Evolutionary conservation across 1,139 yeast species (phyloP), one percentile per base, ranked within the genome.

Genomic region (Zygosaccharomyces pseudobailii): DNA sequence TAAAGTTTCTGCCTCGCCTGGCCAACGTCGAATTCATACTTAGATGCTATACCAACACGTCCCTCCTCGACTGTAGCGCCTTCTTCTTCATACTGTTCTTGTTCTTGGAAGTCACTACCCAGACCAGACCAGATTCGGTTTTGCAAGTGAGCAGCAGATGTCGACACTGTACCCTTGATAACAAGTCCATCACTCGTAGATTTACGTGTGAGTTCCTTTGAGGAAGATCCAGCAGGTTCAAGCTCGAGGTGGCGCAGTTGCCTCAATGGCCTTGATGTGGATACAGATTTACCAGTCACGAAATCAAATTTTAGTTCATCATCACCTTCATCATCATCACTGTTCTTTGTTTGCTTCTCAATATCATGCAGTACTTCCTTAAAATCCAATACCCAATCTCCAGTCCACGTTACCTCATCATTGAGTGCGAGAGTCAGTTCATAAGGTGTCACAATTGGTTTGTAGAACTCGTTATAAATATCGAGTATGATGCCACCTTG

Each of bases 391-490:
- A 87, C 78, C 98, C 98, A 92, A 57, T 85, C 76, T 0, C 97
- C 97, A 0, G 92, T 83, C 97, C 97, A 90, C 2, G 80, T 72
- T 22, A 87, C 73, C 50, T 85, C 89, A 25, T 79, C 81, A 52
- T 78, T 76, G 49, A 94, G 71, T 0, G 97, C 96, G 62, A 92
- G 68, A 45, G 84, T 76, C 44, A 94, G 71, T 65, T 92, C 99
- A 65, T 87, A 92, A 0, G 98, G 98, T 0, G 98, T 92, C 10
- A 92, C 79, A 8, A 92, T 85, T 1, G 97, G 97, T 65, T 84
- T 88, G 70, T 80, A 88, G 62, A 84, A 92, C 51, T 90, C 96
- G 51, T 78, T 82, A 36, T 70, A 71, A 51, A 83, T 82, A 63
- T 89, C 95, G 25, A 90, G 68, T 36, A 92, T 82, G 19, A 92